phyloP scores from a whole-genome alignment of 225 moss, liverwort and hornwort genomes.

The Polytrichum formosum region DNA sequence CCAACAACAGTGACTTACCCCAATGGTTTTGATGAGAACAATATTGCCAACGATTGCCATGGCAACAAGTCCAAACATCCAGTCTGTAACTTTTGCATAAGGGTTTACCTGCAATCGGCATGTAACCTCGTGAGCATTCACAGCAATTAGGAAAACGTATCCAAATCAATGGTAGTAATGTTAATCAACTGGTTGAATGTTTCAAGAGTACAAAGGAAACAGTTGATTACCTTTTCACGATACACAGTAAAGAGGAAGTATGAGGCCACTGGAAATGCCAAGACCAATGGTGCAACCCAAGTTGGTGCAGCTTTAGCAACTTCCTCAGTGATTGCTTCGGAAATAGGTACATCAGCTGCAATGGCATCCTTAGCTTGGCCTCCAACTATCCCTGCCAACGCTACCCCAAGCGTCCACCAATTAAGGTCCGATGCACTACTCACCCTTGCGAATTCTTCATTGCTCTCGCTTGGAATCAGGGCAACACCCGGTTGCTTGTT shows the following conservation, averaged over 20 bases:
- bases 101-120: constrained; percentile 64
- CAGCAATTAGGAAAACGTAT: neutral
- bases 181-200: neutral
- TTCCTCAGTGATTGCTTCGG: constrained; percentile 37
- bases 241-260: constrained; percentile 73
- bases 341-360: constrained; percentile 33
- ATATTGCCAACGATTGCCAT: constrained; percentile 78
- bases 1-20: constrained; percentile 41
- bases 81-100: constrained; percentile 74
- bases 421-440: neutral
- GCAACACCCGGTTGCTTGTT: neutral
- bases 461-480: neutral
- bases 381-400: constrained; percentile 35
- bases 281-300: constrained; percentile 79
- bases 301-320: constrained; percentile 42
- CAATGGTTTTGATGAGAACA: constrained; percentile 72
- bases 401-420: constrained; percentile 49
- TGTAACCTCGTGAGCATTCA: neutral
- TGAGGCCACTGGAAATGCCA: constrained; percentile 74
- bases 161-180: too few relatives aligned
- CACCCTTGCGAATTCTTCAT: constrained; percentile 1
- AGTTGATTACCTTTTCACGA: constrained; percentile 49
- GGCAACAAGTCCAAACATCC: constrained; percentile 79
- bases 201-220: neutral
- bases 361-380: constrained; percentile 16